Evolutionary conservation across 192 early-diverging fungal species (phyloP), one percentile per base, ranked within the genome.

Genomic region (Dissophora globulifera): DNA sequence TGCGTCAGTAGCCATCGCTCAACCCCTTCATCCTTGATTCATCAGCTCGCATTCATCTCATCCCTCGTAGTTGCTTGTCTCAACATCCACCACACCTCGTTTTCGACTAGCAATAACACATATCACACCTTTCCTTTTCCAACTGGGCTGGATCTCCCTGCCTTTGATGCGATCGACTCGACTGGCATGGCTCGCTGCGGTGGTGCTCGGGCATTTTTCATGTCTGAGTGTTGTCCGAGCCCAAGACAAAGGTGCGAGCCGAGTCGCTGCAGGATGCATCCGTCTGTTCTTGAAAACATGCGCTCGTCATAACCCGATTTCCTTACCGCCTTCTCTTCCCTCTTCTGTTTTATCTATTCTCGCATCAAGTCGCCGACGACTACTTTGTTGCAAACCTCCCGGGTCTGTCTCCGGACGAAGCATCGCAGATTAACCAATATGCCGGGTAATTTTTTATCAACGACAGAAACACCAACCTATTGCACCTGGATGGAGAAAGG

Each of bases 391-490:
- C 47, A 17, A 26, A 47, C 13, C 45, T 85, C 26, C 83, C 83
- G n/a, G 83, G 66, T 20, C 30, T 81, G 16, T 64, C 60, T 13
- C 33, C 67, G 35, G 33, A 67, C 22, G 54, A 64, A 25, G 23
- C 58, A 20, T 48, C 49, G 13, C 55, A 68, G 10, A 35, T 80
- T 17, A 75, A 46, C 45, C 81, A 82, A 58, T 79, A 85, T 82
- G 83, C 83, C 23, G 83, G 83, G 82, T 84, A 81, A 54, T 38
- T 38, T n/a, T n/a, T n/a, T n/a, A n/a, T n/a, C n/a, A n/a, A n/a
- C n/a, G 13, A 13, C 35, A 38, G 27, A 29, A 25, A 16, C 2
- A 48, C n/a, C 38, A 2, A 15, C 6, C 46, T 48, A 20, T 26
- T 4, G 16, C 20, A 42, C 12, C 13, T 22, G 17, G 33, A 46